phyloP scores from a whole-genome alignment of 2,329 filamentous ascomycete species.

The Blumeria hordei region DNA sequence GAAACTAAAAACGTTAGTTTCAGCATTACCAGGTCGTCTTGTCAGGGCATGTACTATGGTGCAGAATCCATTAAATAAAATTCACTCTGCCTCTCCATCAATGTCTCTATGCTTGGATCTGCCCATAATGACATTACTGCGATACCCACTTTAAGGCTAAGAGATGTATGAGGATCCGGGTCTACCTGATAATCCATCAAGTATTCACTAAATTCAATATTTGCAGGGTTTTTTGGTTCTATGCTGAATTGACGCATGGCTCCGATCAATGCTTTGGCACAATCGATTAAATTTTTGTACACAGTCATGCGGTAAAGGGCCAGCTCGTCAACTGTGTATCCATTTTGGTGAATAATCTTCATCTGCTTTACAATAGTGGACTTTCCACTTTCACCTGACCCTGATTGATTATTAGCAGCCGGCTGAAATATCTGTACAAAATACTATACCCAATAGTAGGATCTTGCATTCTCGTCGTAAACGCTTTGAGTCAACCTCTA shows the following conservation, averaged over 20 bases:
- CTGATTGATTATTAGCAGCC: conserved; percentile 22
- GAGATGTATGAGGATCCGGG: conserved; percentile 63
- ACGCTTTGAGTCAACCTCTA: conserved; percentile 85
- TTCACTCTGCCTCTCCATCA: conserved; percentile 87
- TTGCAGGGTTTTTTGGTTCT: conserved; percentile 46
- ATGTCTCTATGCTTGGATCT: conserved; percentile 56
- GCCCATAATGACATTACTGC: conserved; percentile 78
- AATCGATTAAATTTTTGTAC: conserved; percentile 95
- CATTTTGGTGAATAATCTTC: conserved; percentile 99
- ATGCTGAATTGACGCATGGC: conserved; percentile 87
- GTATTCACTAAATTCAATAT: conserved; percentile 52
- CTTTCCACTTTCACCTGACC: conserved; percentile 94
- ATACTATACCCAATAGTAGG: conserved; percentile 55
- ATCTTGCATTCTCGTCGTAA: conserved; percentile 98
- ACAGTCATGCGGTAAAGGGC: conserved; percentile 87
- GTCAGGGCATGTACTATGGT: conserved; percentile 45
- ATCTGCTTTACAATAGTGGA: conserved; percentile 99
- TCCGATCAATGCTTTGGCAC: conserved; percentile 74
- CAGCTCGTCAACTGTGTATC: conserved; percentile 83
- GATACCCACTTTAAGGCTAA: conserved; percentile 58
- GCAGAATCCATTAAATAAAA: conserved; percentile 99
- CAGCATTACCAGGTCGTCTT: not conserved
- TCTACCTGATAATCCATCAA: conserved; percentile 75
- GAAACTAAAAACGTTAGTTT: conserved; percentile 36
- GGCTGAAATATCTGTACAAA: conserved; percentile 1